Evolutionary conservation across 164 flowering plant species (phyloP), one percentile per base, ranked within the genome.

Genomic region (Macadamia integrifolia): DNA sequence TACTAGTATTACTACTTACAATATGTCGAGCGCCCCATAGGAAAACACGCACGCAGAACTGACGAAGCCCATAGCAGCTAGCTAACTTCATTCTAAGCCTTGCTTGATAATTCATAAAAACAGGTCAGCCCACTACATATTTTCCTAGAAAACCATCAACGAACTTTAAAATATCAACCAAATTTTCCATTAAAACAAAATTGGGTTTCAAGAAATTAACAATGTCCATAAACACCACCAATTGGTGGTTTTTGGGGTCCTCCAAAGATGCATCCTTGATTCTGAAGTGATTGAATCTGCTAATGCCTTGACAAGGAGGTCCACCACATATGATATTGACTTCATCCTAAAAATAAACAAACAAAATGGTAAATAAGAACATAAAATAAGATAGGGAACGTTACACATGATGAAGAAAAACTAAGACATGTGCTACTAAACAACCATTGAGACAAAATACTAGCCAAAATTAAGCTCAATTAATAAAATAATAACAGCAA

Each of bases 261-360:
- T 76, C 76, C 3, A 94, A 48, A 0, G 97, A 97, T 3, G 73
- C 67, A 0, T 78, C 68, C 6, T 30, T 68, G 56, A 86, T 78
- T 50, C 99, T 78, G 42, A 92, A 94, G 0, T 98, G 76, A 35
- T 94, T 92, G 57, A 87, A 92, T 0, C 97, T 95, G 73, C 97
- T 92, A 1, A 92, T 77, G 0, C 99, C 99, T 73, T 94, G 97
- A 40, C 99, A 94, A 3, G 97, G 99, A 28, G 99, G 99, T 0
- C 99, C 99, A 0, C 97, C 99, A 80, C 97, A 94, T 18, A 94
- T 72, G 1, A 90, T 86, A 76, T 88, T 92, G 13, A 82, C 95
- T 71, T 81, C 80, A 23, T 95, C 98, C 98, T 94, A 60, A 1
- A 67, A 6, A 60, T 23, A 23, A 23, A 23, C 23, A 23, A 23